phyloP scores from a whole-genome alignment of 108 stramenopile genomes.

The Stephanodiscus triporus region DNA sequence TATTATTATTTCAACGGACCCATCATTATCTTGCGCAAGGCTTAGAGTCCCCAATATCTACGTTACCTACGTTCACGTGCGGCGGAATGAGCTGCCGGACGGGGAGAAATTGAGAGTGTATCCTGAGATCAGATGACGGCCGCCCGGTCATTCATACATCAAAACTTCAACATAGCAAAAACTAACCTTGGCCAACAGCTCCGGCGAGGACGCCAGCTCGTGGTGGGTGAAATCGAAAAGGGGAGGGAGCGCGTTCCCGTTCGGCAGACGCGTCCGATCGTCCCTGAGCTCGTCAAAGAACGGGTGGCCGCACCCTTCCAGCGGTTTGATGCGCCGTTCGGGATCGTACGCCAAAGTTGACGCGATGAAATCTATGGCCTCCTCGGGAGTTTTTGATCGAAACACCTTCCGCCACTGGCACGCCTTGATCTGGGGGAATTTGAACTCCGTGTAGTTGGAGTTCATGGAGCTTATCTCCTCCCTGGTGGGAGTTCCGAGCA shows the following conservation, averaged over 20 bases:
- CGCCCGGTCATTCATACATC: neutral
- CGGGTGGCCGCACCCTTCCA: slow-evolving; percentile 92
- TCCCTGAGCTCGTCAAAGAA: slow-evolving; percentile 96
- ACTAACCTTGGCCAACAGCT: slow-evolving; percentile 66
- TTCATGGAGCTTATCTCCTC: slow-evolving; percentile 98
- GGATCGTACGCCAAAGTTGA: slow-evolving; percentile 94
- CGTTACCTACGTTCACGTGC: slow-evolving; percentile 29
- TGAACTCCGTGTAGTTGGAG: slow-evolving; percentile 97
- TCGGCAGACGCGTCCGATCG: slow-evolving; percentile 73
- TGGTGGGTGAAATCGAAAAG: slow-evolving; percentile 92
- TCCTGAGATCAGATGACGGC: neutral
- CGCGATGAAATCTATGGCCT: slow-evolving; percentile 93
- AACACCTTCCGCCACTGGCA: slow-evolving; percentile 97
- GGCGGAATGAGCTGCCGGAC: slow-evolving; percentile 21
- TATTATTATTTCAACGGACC: neutral
- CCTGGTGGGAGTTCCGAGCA: slow-evolving; percentile 96
- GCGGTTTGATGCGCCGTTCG: slow-evolving; percentile 77
- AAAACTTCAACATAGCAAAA: neutral
- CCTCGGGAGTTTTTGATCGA: slow-evolving; percentile 88
- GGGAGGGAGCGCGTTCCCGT: slow-evolving; percentile 79
- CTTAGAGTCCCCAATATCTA: neutral
- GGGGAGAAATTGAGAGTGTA: neutral
- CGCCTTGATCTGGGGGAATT: slow-evolving; percentile 99
- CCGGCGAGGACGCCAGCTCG: slow-evolving; percentile 65
- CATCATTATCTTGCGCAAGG: neutral